Evolutionary conservation across 192 early-diverging fungal species (phyloP).

Genomic region (Coemansia sp.): DNA sequence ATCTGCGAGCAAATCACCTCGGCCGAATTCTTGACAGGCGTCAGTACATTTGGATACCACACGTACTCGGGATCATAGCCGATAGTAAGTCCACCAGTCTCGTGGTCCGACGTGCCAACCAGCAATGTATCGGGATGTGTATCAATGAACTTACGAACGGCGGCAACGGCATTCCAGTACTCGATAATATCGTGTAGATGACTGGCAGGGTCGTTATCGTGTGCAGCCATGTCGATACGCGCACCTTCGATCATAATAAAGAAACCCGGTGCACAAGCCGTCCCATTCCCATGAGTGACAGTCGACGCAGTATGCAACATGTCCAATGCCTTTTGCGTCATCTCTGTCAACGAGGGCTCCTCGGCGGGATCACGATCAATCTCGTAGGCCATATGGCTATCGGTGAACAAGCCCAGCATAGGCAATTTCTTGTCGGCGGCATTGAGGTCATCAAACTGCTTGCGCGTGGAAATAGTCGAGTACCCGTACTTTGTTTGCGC

Average conservation of each 20-base stretch:
- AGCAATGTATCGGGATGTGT: slow-evolving; percentile 56
- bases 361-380: slow-evolving; percentile 50
- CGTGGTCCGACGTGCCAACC: slow-evolving; percentile 65
- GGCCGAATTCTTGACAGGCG: slow-evolving; percentile 30
- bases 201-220: slow-evolving; percentile 63
- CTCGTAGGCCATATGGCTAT: slow-evolving; percentile 56
- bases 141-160: slow-evolving; percentile 55
- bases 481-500: slow-evolving; percentile 24
- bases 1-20: slow-evolving; percentile 30
- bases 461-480: slow-evolving; percentile 5
- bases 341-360: slow-evolving; percentile 60
- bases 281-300: background rate
- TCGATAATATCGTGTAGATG: slow-evolving; percentile 64
- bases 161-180: slow-evolving; percentile 58
- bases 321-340: slow-evolving; percentile 53
- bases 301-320: slow-evolving; percentile 25
- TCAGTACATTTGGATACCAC: slow-evolving; percentile 55
- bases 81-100: slow-evolving; percentile 63
- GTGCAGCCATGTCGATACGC: slow-evolving; percentile 63
- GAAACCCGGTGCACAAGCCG: slow-evolving; percentile 42
- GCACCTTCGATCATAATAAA: slow-evolving; percentile 67
- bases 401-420: slow-evolving; percentile 54
- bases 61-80: slow-evolving; percentile 58
- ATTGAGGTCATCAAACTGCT: slow-evolving; percentile 25
- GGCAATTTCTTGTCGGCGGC: slow-evolving; percentile 33